phyloP scores from a whole-genome alignment of 495 filamentous ascomycete species.

The Penicillium nucicola region DNA sequence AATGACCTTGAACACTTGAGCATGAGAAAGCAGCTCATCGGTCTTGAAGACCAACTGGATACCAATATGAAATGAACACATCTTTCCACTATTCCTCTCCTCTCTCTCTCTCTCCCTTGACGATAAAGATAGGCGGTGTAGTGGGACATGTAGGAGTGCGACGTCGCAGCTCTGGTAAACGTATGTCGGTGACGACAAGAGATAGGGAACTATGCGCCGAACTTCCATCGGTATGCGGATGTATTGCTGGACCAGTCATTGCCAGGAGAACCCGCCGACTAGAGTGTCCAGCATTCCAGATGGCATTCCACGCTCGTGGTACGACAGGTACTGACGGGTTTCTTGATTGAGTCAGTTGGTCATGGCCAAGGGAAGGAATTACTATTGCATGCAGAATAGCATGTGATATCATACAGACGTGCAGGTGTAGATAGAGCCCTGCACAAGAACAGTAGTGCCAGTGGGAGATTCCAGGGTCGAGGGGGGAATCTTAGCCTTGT shows the following conservation, averaged over 20 bases:
- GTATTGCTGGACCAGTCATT: slow-evolving; percentile 19
- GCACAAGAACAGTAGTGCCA: too few relatives aligned
- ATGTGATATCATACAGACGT: neutral
- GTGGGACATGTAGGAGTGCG: too few relatives aligned
- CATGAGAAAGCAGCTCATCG: neutral
- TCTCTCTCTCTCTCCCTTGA: too few relatives aligned
- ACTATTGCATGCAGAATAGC: neutral
- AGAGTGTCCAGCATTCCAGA: slow-evolving; percentile 14
- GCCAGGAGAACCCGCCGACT: slow-evolving; percentile 23
- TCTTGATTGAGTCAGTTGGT: neutral
- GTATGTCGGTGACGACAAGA: too few relatives aligned
- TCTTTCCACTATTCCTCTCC: too few relatives aligned
- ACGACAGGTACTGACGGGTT: slow-evolving; percentile 1
- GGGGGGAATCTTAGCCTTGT: neutral
- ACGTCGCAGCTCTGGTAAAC: too few relatives aligned
- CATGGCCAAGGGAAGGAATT: too few relatives aligned
- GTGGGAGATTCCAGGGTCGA: neutral
- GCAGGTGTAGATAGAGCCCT: too few relatives aligned
- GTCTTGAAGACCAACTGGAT: neutral
- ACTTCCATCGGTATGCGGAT: slow-evolving; percentile 4
- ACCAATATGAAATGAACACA: too few relatives aligned
- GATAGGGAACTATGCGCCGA: slow-evolving; percentile 1
- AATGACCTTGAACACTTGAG: slow-evolving; percentile 1
- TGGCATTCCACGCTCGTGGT: slow-evolving; percentile 16
- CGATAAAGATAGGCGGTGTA: too few relatives aligned